phyloP scores from a whole-genome alignment of 2,329 filamentous ascomycete genomes.

The Cladosporium sphaerospermum region DNA sequence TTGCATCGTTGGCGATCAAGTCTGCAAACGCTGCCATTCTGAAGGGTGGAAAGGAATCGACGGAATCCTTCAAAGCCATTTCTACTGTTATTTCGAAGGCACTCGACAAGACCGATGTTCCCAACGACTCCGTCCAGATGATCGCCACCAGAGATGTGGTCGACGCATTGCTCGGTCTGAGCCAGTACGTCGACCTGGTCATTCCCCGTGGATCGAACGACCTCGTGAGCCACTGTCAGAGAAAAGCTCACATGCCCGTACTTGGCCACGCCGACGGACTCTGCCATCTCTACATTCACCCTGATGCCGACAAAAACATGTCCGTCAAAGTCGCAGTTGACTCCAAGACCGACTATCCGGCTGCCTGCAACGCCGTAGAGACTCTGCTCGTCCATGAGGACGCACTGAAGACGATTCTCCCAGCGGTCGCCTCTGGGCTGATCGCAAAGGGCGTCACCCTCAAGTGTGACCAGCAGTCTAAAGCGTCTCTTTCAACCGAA shows the following conservation, averaged over 20 bases:
- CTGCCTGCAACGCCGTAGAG: conserved; percentile 92
- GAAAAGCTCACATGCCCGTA: conserved; percentile 86
- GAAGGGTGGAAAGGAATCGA: conserved; percentile 95
- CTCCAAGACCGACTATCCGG: conserved; percentile 89
- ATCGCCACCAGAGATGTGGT: conserved; percentile 91
- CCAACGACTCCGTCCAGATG: conserved; percentile 82
- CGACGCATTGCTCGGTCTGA: conserved; percentile 76
- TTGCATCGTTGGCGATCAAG: conserved; percentile 90
- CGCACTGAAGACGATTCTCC: conserved; percentile 61
- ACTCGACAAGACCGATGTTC: conserved; percentile 65
- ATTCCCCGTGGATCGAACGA: conserved; percentile 90
- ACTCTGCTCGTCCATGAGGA: conserved; percentile 77
- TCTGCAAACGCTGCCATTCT: conserved; percentile 95
- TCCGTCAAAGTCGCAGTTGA: conserved; percentile 76
- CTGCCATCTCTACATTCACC: conserved; percentile 78
- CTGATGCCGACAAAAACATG: conserved; percentile 65
- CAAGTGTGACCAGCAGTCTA: conserved; percentile 68
- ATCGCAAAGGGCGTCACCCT: conserved; percentile 71
- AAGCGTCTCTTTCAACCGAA: conserved; percentile 52
- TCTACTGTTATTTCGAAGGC: conserved; percentile 76
- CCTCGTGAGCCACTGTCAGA: conserved; percentile 82
- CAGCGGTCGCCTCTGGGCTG: conserved; percentile 66
- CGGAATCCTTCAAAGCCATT: conserved; percentile 89
- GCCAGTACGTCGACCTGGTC: conserved; percentile 86
- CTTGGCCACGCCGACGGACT: conserved; percentile 93